These are phyloP conservation scores for Rosa rugosa DNA, from an alignment of 306 rosid genomes.

Conservation along the genomic window DNA sequence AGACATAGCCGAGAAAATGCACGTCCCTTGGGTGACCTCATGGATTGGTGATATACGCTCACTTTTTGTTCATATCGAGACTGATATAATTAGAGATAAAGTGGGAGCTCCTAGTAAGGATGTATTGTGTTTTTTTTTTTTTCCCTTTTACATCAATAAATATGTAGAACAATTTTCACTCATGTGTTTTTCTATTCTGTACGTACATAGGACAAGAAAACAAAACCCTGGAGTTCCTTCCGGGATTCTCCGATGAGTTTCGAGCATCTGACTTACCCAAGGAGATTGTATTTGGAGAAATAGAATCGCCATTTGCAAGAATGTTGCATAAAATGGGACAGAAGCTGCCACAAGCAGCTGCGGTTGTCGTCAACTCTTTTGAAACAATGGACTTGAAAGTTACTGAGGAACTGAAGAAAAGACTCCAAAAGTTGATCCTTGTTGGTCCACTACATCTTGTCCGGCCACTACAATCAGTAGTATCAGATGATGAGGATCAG, in stretches of 20 bases:
- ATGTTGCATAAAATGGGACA: not conserved
- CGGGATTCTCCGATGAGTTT: not conserved
- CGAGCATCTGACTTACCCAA: not conserved
- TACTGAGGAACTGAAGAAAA: not conserved
- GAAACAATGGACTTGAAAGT: not conserved
- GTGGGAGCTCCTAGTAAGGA: not conserved
- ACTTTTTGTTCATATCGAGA: not conserved
- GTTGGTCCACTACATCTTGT: not conserved
- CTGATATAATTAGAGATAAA: not conserved
- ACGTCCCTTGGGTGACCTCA: not conserved
- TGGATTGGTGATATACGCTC: not conserved
- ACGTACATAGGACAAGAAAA: not conserved
- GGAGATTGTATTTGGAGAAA: not conserved
- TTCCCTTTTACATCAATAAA: too few species aligned
- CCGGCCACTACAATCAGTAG: not conserved
- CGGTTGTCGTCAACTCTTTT: not conserved
- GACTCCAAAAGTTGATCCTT: not conserved
- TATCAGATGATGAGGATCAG: not conserved
- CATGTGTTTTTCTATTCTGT: not conserved
- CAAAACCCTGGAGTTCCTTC: not conserved
- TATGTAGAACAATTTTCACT: too few species aligned
- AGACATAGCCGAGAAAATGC: not conserved
- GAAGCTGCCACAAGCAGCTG: not conserved
- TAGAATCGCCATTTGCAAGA: not conserved
- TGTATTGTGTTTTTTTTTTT: not conserved